Evolutionary conservation across 306 rosid genomes (phyloP), one percentile per base, ranked within the genome.

Genomic region (Cyclanthera cordifolia): DNA sequence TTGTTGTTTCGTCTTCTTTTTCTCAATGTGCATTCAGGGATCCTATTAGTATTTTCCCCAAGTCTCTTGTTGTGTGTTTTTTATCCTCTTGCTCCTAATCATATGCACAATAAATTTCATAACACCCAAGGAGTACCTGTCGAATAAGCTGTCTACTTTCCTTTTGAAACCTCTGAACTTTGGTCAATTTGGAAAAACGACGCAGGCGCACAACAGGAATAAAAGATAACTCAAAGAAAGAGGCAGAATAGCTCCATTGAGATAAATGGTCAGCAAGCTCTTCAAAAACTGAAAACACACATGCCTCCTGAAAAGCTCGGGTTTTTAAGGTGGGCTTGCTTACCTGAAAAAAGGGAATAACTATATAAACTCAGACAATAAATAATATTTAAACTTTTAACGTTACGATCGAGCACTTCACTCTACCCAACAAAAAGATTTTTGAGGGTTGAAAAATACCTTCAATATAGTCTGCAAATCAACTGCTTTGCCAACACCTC

Each of bases 261-360:
- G 94, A 80, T 66, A 93, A 71, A 82, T 89, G 98, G 68, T 86
- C 98, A 55, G 95, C 90, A 76, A 89, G 88, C 88, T 87, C 96
- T 74, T 87, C 94, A 66, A 90, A 79, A 69, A 93, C 98, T 77
- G 86, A 87, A 77, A 79, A 76, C 46, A 89, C 95, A 73, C 98
- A 93, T 1, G 96, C 96, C 84, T 93, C 98, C 81, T 89, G 98
- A 82, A 87, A 93, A 71, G 94, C 90, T 65, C 95, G 83, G 69
- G 96, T 93, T 89, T 93, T 93, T 63, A 93, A 75, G 72, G 83
- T 82, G 46, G 80, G 89, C 81, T 93, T 87, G 85, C 88, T 83
- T 76, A 93, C 95, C 98, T 93, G 73, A 54, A 27, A 78, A 25
- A 49, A 70, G 72, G 78, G 67, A 53, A 37, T 67, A 30, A 65